Percentiles rank a stretch among this genome's conserved stretches.
These are phyloP conservation scores for Halophytophthora batemanensis DNA, from an alignment of 352 stramenopile species.

Conservation along the genomic window DNA sequence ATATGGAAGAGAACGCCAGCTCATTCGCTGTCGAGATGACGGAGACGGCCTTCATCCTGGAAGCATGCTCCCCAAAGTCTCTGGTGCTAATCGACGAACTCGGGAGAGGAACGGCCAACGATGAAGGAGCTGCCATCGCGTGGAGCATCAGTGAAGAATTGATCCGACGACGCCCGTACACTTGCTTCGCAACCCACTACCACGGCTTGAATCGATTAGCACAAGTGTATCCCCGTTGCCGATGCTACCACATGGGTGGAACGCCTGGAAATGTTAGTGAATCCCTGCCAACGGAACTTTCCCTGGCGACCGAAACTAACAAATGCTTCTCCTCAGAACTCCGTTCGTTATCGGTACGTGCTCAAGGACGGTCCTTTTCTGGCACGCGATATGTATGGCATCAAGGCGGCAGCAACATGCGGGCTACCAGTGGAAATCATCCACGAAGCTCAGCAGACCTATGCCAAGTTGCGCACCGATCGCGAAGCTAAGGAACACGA, in stretches of 20 bases:
- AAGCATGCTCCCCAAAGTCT: slow-evolving; percentile 58
- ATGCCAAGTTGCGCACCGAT: slow-evolving; percentile 26
- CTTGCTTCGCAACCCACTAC: slow-evolving; percentile 92
- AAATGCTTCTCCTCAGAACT: slow-evolving; percentile 31
- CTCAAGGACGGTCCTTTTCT: slow-evolving; percentile 67
- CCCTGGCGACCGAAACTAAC: slow-evolving; percentile 1
- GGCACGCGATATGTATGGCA: slow-evolving; percentile 70
- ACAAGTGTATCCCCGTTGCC: slow-evolving; percentile 58
- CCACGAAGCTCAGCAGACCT: slow-evolving; percentile 47
- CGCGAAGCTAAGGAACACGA: slow-evolving; percentile 18
- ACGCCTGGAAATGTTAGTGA: slow-evolving; percentile 38
- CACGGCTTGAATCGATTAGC: slow-evolving; percentile 66
- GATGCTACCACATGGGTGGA: slow-evolving; percentile 70
- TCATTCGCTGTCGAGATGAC: slow-evolving; percentile 92
- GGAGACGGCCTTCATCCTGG: slow-evolving; percentile 85
- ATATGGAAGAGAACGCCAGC: slow-evolving; percentile 93
- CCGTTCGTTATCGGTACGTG: slow-evolving; percentile 55
- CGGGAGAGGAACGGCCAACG: slow-evolving; percentile 85
- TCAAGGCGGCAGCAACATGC: slow-evolving; percentile 73
- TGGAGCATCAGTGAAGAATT: slow-evolving; percentile 88
- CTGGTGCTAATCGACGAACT: slow-evolving; percentile 92
- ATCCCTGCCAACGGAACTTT: background rate
- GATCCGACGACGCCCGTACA: slow-evolving; percentile 62
- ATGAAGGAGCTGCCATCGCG: slow-evolving; percentile 87
- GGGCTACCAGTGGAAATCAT: slow-evolving; percentile 67